phyloP scores from a whole-genome alignment of 148 eudicot species.

The Rheum nobile region DNA sequence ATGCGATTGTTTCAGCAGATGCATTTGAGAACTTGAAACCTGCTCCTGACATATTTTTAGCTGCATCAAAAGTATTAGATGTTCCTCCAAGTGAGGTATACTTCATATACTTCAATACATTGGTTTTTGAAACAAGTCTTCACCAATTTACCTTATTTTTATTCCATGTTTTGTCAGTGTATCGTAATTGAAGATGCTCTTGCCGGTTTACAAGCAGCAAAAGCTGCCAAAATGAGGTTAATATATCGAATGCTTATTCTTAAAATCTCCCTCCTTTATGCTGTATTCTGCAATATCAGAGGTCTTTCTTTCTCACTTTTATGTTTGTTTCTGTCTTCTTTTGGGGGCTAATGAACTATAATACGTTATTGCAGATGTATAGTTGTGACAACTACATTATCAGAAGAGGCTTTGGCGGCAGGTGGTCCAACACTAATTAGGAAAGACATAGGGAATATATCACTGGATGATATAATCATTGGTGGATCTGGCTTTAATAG shows the following conservation, averaged over 20 bases:
- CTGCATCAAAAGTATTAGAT: constrained; percentile 71
- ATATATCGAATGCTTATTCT: not conserved
- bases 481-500: constrained; percentile 72
- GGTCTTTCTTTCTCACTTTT: not conserved
- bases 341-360: not conserved
- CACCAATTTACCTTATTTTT: not conserved
- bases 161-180: constrained; percentile 35
- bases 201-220: constrained; percentile 97
- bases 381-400: constrained; percentile 88
- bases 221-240: constrained; percentile 90
- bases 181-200: constrained; percentile 96
- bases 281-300: not conserved
- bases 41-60: constrained; percentile 90
- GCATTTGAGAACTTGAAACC: constrained; percentile 94
- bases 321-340: not conserved
- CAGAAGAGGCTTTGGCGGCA: constrained; percentile 54
- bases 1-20: constrained; percentile 98
- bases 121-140: not conserved
- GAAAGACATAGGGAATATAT: constrained; percentile 74
- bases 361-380: constrained; percentile 60
- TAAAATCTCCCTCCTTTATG: not conserved
- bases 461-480: constrained; percentile 71
- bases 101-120: not conserved
- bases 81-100: constrained; percentile 76
- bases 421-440: constrained; percentile 79